Percentiles rank a stretch among this genome's conserved stretches.
Conservation (phyloP, 1,139 yeast species). For the Kodamaea fungicola region DNA sequence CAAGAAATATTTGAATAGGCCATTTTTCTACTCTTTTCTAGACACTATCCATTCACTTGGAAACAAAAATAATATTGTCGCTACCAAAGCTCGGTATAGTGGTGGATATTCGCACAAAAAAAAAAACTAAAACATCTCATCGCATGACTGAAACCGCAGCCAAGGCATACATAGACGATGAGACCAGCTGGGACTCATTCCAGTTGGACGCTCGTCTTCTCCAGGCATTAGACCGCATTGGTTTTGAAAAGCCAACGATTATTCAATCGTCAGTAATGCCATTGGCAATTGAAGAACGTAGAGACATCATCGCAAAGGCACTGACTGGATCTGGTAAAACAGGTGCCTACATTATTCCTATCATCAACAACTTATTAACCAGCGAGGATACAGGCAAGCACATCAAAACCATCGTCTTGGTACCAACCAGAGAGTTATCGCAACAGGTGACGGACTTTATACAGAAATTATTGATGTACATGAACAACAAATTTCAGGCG, state of each 20-base stretch:
- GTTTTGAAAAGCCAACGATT: conserved; percentile 81
- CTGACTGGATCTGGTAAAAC: conserved; percentile 92
- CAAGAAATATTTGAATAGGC: no score
- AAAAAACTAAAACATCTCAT: conserved; percentile 8
- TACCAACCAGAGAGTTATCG: conserved; percentile 83
- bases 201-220: conserved; percentile 74
- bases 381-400: conserved; percentile 21
- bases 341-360: conserved; percentile 78
- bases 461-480: conserved; percentile 63
- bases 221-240: conserved; percentile 81
- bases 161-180: conserved; percentile 66
- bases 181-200: conserved; percentile 66
- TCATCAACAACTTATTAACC: conserved; percentile 61
- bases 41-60: neutral
- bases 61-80: no score
- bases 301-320: conserved; percentile 86
- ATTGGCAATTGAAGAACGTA: conserved; percentile 78
- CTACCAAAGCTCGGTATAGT: no score
- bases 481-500: conserved; percentile 63
- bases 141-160: conserved; percentile 13
- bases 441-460: conserved; percentile 77
- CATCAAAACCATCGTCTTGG: conserved; percentile 60
- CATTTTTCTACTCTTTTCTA: no score
- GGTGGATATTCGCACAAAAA: neutral
- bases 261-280: conserved; percentile 93